A percentile compares a stretch with the other conserved stretches of the same genome.
phyloP scores from a whole-genome alignment of 768 basidiomycete genomes.

The Crepidotus variabilis region DNA sequence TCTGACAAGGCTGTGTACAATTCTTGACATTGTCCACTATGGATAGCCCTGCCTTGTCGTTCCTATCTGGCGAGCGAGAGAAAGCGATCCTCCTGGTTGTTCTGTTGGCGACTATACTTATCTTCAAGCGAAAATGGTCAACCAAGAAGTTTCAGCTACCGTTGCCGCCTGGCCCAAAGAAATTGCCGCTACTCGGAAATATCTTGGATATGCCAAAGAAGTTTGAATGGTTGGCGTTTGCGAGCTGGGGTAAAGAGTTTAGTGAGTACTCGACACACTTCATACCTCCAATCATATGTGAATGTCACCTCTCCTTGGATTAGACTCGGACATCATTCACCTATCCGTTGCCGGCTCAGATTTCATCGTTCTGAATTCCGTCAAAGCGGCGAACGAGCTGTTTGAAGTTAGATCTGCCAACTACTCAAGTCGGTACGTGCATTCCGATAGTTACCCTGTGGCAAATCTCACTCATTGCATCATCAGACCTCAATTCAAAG shows the following conservation, averaged over 20 bases:
- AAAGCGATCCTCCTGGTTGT: neutral
- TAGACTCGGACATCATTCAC: slow-evolving; percentile 22
- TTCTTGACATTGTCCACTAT: too few species aligned
- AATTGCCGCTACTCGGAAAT: slow-evolving; percentile 40
- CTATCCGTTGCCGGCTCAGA: slow-evolving; percentile 14
- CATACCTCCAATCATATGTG: neutral
- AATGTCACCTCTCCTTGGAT: neutral
- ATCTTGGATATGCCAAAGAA: slow-evolving; percentile 37
- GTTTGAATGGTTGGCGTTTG: slow-evolving; percentile 37
- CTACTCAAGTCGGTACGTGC: slow-evolving; percentile 16
- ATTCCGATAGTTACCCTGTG: neutral
- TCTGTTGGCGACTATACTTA: neutral
- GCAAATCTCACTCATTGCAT: neutral
- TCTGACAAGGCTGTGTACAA: neutral
- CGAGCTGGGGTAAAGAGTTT: slow-evolving; percentile 38
- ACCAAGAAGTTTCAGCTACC: slow-evolving; percentile 7
- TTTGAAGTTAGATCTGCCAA: slow-evolving; percentile 18
- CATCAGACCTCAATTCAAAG: slow-evolving; percentile 6
- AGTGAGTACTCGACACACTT: slow-evolving; percentile 16
- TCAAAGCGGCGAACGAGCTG: slow-evolving; percentile 15
- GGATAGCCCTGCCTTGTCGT: too few species aligned
- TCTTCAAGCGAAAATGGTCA: neutral
- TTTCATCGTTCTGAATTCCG: slow-evolving; percentile 18
- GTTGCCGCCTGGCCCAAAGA: slow-evolving; percentile 36
- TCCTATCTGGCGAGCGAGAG: neutral